A percentile compares a stretch with the other conserved stretches of the same genome.
Evolutionary conservation across 2,329 filamentous ascomycete genomes (phyloP).

Genomic region (Zalaria sp.): DNA sequence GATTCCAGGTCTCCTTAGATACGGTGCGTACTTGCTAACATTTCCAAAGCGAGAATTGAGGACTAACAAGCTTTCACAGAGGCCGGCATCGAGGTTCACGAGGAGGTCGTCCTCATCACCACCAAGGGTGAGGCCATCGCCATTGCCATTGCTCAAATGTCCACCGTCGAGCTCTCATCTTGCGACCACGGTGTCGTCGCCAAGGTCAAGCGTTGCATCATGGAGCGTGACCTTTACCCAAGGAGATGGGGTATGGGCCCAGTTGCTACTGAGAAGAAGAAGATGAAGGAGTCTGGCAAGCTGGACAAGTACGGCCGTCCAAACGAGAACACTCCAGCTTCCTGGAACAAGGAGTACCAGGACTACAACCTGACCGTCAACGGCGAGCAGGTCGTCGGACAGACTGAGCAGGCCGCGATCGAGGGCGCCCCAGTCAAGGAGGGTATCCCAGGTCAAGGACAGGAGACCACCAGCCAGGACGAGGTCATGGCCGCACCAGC

Average conservation of each 20-base stretch:
- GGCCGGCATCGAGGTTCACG: conserved; percentile 79
- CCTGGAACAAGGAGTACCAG: conserved; percentile 88
- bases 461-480: conserved; percentile 26
- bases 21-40: conserved; percentile 44
- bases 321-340: conserved; percentile 84
- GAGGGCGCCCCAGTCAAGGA: conserved; percentile 21
- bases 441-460: conserved; percentile 17
- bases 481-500: conserved; percentile 24
- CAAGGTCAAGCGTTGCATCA: conserved; percentile 98
- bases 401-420: conserved; percentile 15
- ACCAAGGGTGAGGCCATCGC: conserved; percentile 99
- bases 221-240: conserved; percentile 97
- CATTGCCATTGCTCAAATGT: conserved; percentile 94
- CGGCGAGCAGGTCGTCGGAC: conserved; percentile 11
- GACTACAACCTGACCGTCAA: conserved; percentile 53
- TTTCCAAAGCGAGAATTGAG: conserved; percentile 7
- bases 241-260: conserved; percentile 93
- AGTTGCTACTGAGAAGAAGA: conserved; percentile 94
- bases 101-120: conserved; percentile 96
- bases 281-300: conserved; percentile 95
- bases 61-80: conserved; percentile 37
- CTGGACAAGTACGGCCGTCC: conserved; percentile 92
- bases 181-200: conserved; percentile 97
- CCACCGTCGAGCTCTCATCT: conserved; percentile 87
- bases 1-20: conserved; percentile 89